Conservation (phyloP, 345 rosid genomes). For the Boechera stricta region DNA sequence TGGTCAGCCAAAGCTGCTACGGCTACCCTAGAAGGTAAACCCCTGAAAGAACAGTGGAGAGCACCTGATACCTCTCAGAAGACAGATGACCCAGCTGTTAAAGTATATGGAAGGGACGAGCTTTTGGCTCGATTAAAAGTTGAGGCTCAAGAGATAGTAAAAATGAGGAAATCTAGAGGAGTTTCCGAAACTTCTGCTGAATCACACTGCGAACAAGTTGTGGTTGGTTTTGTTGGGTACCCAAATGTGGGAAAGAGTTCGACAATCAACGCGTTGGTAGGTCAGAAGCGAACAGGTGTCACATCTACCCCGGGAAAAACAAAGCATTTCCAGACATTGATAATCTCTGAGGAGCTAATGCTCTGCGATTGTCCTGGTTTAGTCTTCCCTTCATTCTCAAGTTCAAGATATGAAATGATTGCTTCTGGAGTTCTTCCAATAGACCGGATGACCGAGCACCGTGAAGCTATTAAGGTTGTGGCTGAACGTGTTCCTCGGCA, state of each 20-base stretch:
- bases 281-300: conserved; percentile 92
- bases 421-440: conserved; percentile 95
- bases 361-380: conserved; percentile 93
- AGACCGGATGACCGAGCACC: conserved; percentile 88
- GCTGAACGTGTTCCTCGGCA: conserved; percentile 76
- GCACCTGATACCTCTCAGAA: conserved; percentile 40
- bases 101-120: conserved; percentile 79
- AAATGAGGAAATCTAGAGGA: conserved; percentile 55
- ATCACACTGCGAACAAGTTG: conserved; percentile 49
- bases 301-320: conserved; percentile 97
- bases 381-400: conserved; percentile 91
- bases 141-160: conserved; percentile 79
- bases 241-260: conserved; percentile 98
- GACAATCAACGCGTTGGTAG: conserved; percentile 90
- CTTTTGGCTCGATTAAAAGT: conserved; percentile 71
- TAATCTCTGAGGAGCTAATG: conserved; percentile 78
- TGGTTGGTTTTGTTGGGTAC: conserved; percentile 91
- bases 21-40: conserved; percentile 76
- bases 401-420: conserved; percentile 90
- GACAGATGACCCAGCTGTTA: conserved; percentile 59
- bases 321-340: conserved; percentile 90
- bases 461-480: conserved; percentile 88
- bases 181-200: conserved; percentile 41
- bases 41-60: conserved; percentile 49
- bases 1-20: conserved; percentile 98